Base-by-base conservation (phyloP, 805 yeast genomes). In the Ogataea henricii region DNA sequence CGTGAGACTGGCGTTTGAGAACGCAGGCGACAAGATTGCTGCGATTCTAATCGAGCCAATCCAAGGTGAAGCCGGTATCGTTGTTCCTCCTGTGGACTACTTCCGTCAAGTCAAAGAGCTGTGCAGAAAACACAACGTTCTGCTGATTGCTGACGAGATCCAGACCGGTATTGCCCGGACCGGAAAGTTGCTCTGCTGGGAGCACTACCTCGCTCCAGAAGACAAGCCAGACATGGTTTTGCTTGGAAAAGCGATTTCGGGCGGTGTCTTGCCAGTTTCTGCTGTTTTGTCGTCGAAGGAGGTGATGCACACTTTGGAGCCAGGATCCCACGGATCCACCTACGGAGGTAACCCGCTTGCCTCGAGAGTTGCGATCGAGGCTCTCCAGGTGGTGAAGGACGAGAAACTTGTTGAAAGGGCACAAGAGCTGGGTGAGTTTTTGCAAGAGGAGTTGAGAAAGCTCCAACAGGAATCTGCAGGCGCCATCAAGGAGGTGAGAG, bases 111-210 rank as follows among this genome's bases (percentile, higher is more conserved):
- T 91, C 26, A 79, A 80, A 56, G 82, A 71, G 46, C 75, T 89
- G 53, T 89, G 97, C 74, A 81, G 81, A 60, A 72, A 89, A 69
- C 76, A 91, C 77, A 90, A 92, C 62, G 91, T 89, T 27, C 74
- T 92, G 65, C 79, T 92, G 61, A 91, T 92, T 70, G 89, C 96
- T 65, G 98, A 92, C 67, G 98, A 92, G 76, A 89, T 92, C 66
- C 98, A 92, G 74, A 91, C 98, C 21, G 98, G 98, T 70, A 82
- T 92, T 66, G 98, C 96, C 41, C 85, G 98, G 78, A 92, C 98
- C 23, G 98, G 98, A 64, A 88, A 87, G 73, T 77, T 92, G 79
- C 78, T 92, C 52, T 89, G 97, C 67, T 85, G 83, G 70, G 96
- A 92, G 72, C 97, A 92, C 70, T 63, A 62, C 43, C 46, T 63